Base-by-base conservation (phyloP, 2,329 filamentous ascomycete genomes). In the Ceratocystis ficicola region DNA sequence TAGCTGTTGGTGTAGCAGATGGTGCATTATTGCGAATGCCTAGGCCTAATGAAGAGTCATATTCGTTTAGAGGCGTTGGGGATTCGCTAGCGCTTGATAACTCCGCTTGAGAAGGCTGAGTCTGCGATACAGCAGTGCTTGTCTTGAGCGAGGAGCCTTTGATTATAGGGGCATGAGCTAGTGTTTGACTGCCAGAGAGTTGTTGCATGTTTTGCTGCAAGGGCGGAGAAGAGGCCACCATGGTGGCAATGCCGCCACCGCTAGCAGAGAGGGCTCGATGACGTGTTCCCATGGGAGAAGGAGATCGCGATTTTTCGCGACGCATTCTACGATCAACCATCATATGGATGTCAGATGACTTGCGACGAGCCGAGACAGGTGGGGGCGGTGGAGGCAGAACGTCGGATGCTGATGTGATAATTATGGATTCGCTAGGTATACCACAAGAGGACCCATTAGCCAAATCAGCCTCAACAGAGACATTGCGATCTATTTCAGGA, bases 271-370 rank as follows among this genome's bases (percentile, higher is more conserved):
- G 61, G 28, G 65, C 55, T 22, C 65, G 61, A 50, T 48, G 28
- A 30, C 63, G 65, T 7, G 52, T 63, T 2, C 81, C 79, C 1
- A 82, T 73, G 0, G 82, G 81, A 2, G 82, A 85, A 12, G 81
- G 82, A 4, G 82, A 84, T 15, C 81, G 77, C 1, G 81, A 83
- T 12, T 50, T 60, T 1, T 78, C 78, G 46, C 80, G 76, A 69
- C 77, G 77, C 72, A 83, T 82, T 48, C 80, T 74, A 28, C 79
- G 76, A 65, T 83, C 81, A 5, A 83, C 77, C 10, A 78, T 77
- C 70, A 82, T 81, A 0, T 81, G 79, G 3, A 80, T 73, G 57
- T 83, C 82, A 1, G 80, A 80, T 0, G 82, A 83, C n/a, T 63
- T 62, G 44, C 65, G 65, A 4, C 22, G 36, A 7, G 61, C 7